These are phyloP conservation scores for Uromyces viciae-fabae DNA, from an alignment of 1,284 basidiomycete genomes.

Conservation along the genomic window DNA sequence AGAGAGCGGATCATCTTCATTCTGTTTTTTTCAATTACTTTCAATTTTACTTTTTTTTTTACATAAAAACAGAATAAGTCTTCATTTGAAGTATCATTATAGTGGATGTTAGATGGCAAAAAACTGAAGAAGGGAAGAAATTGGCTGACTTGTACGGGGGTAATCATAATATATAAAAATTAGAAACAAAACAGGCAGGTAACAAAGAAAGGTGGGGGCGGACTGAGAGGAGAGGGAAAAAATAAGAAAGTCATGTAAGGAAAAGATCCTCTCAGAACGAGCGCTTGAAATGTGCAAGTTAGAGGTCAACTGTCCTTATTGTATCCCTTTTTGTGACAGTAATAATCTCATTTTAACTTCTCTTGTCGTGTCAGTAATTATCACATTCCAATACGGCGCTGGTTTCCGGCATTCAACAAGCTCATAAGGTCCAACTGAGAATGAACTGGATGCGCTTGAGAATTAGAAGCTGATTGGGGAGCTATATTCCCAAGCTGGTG, in stretches of 20 bases:
- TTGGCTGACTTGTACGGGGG: too few species aligned
- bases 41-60: neutral
- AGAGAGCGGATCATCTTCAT: neutral
- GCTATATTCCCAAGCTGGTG: neutral
- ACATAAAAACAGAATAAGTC: neutral
- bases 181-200: neutral
- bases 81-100: too few species aligned
- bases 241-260: neutral
- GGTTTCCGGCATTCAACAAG: constrained; percentile 40
- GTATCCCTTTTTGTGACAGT: too few species aligned
- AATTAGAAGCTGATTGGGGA: neutral
- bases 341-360: too few species aligned
- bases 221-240: neutral
- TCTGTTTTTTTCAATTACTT: neutral
- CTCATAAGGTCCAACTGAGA: constrained; percentile 39
- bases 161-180: too few species aligned
- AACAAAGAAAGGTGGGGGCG: neutral
- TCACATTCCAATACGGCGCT: constrained; percentile 41
- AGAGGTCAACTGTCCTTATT: neutral
- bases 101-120: too few species aligned
- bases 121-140: too few species aligned
- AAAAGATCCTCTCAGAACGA: neutral
- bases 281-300: neutral
- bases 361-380: neutral
- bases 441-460: neutral